Evolutionary conservation across 1,284 basidiomycete species (phyloP).

Genomic region (Peniophora sp.): DNA sequence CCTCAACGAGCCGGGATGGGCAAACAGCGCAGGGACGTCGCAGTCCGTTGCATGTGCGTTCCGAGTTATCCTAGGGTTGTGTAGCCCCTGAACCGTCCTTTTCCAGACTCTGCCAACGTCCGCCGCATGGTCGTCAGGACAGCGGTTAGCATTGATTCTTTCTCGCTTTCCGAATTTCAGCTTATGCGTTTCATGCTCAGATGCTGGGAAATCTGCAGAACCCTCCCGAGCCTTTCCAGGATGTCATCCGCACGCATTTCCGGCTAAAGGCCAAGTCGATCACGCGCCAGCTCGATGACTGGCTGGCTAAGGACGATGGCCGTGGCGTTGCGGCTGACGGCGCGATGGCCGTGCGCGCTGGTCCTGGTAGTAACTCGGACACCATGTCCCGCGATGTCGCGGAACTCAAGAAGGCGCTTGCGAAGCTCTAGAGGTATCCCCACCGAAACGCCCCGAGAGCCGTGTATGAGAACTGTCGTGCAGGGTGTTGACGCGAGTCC

Average conservation of each 20-base stretch:
- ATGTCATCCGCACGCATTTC: conserved; percentile 85
- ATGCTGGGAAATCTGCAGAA: conserved; percentile 81
- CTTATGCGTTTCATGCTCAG: conserved; percentile 26
- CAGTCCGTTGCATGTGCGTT: conserved; percentile 65
- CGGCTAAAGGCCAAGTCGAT: conserved; percentile 74
- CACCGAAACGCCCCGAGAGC: neutral
- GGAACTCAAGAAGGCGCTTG: conserved; percentile 54
- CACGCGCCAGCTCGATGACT: conserved; percentile 68
- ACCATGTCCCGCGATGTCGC: conserved; percentile 60
- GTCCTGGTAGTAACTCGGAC: conserved; percentile 38
- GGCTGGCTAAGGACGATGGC: conserved; percentile 69
- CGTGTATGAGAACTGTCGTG: no score
- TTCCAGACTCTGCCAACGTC: conserved; percentile 75
- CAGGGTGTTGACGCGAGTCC: no score
- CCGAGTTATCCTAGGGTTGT: neutral
- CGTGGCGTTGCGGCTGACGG: conserved; percentile 46
- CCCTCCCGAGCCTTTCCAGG: conserved; percentile 75
- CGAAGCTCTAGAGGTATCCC: conserved; percentile 26
- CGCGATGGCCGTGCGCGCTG: conserved; percentile 24
- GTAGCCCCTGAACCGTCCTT: conserved; percentile 5
- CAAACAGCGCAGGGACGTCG: conserved; percentile 58
- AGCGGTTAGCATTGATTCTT: conserved; percentile 45
- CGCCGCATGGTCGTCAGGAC: conserved; percentile 83
- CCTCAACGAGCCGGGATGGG: conserved; percentile 86
- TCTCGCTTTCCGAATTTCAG: conserved; percentile 3